Evolutionary conservation across 164 flowering plant species (phyloP).

Genomic region (Tetrastigma voinierianum): DNA sequence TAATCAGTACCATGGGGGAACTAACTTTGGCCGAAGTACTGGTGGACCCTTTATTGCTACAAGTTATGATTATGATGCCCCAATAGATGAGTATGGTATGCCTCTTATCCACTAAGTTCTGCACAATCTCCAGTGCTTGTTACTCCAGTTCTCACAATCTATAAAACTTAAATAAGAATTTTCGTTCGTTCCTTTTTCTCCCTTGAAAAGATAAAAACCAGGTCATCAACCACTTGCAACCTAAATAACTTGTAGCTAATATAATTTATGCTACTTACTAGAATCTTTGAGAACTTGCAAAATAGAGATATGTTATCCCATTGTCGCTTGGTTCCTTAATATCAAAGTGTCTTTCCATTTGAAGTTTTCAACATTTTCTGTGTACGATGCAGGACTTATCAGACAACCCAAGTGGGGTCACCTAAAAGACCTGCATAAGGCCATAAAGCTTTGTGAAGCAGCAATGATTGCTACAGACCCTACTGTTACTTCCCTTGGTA

Average conservation of each 20-base stretch:
- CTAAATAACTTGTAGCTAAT: too few relatives aligned
- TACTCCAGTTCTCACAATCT: not conserved
- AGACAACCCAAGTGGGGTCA: constrained; percentile 97
- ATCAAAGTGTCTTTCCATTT: too few relatives aligned
- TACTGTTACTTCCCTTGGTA: constrained; percentile 55
- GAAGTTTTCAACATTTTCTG: not conserved
- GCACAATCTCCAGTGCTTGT: not conserved
- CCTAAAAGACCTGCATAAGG: constrained; percentile 80
- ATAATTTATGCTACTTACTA: too few relatives aligned
- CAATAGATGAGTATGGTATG: constrained; percentile 95
- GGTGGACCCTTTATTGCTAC: constrained; percentile 96
- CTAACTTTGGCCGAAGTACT: constrained; percentile 86
- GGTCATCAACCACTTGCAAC: too few relatives aligned
- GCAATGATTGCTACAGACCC: constrained; percentile 84
- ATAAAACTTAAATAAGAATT: too few relatives aligned
- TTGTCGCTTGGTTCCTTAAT: too few relatives aligned
- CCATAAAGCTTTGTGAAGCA: constrained; percentile 87
- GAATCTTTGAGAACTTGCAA: too few relatives aligned
- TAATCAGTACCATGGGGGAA: constrained; percentile 95
- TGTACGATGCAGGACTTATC: constrained; percentile 53
- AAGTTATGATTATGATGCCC: constrained; percentile 98
- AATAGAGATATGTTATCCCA: too few relatives aligned
- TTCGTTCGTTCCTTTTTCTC: too few relatives aligned
- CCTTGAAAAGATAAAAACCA: too few relatives aligned
- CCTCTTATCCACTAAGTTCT: not conserved